Evolutionary conservation across 371 early-diverging fungal species (phyloP), one percentile per base, ranked within the genome.

Genomic region (Blastocladiella emersonii): DNA sequence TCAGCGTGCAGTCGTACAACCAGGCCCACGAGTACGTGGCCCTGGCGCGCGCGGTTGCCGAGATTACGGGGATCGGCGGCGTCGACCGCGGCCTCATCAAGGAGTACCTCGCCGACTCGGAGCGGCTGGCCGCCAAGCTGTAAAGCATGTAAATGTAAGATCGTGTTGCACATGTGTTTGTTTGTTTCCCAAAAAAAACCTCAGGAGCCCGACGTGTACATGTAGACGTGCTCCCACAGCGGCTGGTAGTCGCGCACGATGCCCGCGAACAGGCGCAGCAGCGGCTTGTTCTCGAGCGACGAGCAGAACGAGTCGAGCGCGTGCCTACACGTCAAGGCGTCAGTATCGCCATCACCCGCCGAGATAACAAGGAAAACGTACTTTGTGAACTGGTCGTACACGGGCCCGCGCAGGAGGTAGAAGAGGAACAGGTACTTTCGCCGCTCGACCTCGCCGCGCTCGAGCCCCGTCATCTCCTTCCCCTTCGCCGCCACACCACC

Each of bases 161-260:
- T n/a, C n/a, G n/a, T n/a, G n/a, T n/a, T n/a, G n/a, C n/a, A n/a
- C n/a, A n/a, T n/a, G n/a, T n/a, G n/a, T n/a, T n/a, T n/a, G n/a
- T n/a, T n/a, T n/a, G n/a, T n/a, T n/a, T n/a, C n/a, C n/a, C n/a
- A n/a, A n/a, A n/a, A n/a, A n/a, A n/a, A n/a, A n/a, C n/a, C n/a
- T n/a, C n/a, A 74, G 6, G 76, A 76, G 12, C 68, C 78, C 8
- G 74, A 67, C 2, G 77, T 91, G 71, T 92, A 91, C 68, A 92
- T 93, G 76, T 93, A 90, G 67, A 89, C 83, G 56, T 83, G 81
- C 75, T 96, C 89, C 92, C 93, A 94, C 49, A 96, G 77, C 7
- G 95, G 94, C 67, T 88, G 81, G 71, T 96, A 96, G 69, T 94
- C 95, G 41, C 80, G 79, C 45, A 92, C 70, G 44, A 87, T 81